phyloP scores from a whole-genome alignment of 2,329 filamentous ascomycete species.

The Aspergillus alliaceus region DNA sequence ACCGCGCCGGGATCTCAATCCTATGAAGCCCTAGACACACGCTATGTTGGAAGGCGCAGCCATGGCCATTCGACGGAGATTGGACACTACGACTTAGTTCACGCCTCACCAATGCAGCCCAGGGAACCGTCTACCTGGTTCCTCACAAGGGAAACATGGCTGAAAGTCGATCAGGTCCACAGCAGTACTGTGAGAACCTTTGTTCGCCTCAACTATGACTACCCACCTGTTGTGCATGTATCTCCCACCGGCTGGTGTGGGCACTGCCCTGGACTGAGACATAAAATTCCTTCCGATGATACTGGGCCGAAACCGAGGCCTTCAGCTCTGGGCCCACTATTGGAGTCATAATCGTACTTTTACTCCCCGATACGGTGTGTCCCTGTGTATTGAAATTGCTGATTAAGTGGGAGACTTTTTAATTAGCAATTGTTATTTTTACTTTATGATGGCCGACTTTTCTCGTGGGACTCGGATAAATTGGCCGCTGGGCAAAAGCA shows the following conservation, averaged over 20 bases:
- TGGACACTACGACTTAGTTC: neutral
- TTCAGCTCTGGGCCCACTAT: neutral
- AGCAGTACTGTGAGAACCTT: neutral
- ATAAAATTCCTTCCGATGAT: neutral
- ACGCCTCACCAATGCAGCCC: neutral
- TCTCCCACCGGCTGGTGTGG: neutral
- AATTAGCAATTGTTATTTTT: neutral
- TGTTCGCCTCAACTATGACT: neutral
- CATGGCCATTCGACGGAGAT: neutral
- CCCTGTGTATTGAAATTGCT: too few relatives aligned
- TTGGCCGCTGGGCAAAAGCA: neutral
- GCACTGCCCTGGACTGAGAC: neutral
- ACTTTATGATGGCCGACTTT: neutral
- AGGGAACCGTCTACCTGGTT: neutral
- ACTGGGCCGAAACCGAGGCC: neutral
- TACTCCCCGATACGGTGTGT: neutral
- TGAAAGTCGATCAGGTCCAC: neutral
- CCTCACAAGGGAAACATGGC: neutral
- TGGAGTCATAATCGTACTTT: neutral
- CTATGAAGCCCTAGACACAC: neutral
- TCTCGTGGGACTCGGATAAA: neutral
- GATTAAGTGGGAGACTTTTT: neutral
- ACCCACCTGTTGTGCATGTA: neutral
- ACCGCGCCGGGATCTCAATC: conserved; percentile 1
- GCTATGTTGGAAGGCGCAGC: neutral